Base-by-base conservation (phyloP, 148 eudicot genomes). In the Rhododendron ovatum region DNA sequence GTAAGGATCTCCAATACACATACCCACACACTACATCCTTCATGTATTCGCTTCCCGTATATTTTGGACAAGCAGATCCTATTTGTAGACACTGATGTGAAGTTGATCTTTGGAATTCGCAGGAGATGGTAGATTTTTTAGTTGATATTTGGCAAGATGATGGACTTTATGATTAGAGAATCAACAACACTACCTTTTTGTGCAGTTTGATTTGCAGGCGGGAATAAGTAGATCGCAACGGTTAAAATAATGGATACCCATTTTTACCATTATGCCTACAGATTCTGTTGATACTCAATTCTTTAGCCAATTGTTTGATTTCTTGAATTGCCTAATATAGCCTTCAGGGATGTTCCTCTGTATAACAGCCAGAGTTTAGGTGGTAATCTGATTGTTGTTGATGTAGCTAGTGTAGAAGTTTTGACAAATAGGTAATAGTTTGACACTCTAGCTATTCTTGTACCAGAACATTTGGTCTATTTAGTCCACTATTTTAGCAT, bases 51-150 rank as follows among this genome's bases (percentile, higher is more conserved):
- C 18, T 55, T 48, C 41, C 22, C 10, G 22, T 81, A 20, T 12
- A 9, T 69, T 30, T 65, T n/a, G 30, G n/a, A 65, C 71, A 65
- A 65, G 30, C 30, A 65, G 71, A 65, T 55, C 59, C 22, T 14
- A 11, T 47, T 47, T 78, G 53, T 47, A 10, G 35, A 79, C 18
- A n/a, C 30, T 81, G 39, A 79, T 67, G 30, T 53, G 69, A n/a
- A 8, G 79, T 4, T 81, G 67, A n/a, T n/a, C 37, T 12, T 39
- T 14, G 35, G 67, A 37, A 45, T 69, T 87, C 85, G 87, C 92
- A 91, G 93, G 93, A 91, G 82, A 91, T 91, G 93, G 93, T 90
- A 71, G 93, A 91, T 75, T 91, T 91, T 71, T 80, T 91, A 83
- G 93, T 91, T 28, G 93, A 91, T 80, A 88, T 90, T 35, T 91